Conservation (phyloP, 192 early-diverging fungal species). For the Backusella macrospora region DNA sequence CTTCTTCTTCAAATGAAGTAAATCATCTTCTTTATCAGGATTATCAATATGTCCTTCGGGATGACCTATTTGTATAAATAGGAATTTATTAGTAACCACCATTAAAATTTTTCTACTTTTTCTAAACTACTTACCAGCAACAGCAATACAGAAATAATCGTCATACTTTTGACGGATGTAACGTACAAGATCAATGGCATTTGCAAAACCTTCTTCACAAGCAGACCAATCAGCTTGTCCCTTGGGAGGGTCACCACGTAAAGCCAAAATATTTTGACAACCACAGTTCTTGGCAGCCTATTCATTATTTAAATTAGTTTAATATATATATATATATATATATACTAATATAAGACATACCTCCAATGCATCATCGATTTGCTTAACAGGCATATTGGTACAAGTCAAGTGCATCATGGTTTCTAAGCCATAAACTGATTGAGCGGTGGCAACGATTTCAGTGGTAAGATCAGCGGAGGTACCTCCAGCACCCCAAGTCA, state of each 20-base stretch:
- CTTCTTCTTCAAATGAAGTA: slow-evolving; percentile 83
- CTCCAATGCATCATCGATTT: slow-evolving; percentile 83
- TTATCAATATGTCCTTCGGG: slow-evolving; percentile 93
- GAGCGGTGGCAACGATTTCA: slow-evolving; percentile 88
- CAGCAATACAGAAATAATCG: slow-evolving; percentile 94
- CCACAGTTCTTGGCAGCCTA: slow-evolving; percentile 87
- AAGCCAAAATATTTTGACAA: slow-evolving; percentile 95
- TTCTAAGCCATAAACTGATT: slow-evolving; percentile 93
- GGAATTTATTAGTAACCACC: too few relatives aligned
- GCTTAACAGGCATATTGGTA: slow-evolving; percentile 92
- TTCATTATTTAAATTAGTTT: background rate
- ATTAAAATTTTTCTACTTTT: too few relatives aligned
- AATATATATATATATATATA: background rate
- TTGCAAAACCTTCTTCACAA: slow-evolving; percentile 83
- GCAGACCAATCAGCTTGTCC: slow-evolving; percentile 81
- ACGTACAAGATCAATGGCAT: slow-evolving; percentile 87
- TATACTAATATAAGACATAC: slow-evolving; percentile 41
- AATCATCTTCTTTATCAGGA: slow-evolving; percentile 73
- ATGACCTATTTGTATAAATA: slow-evolving; percentile 50
- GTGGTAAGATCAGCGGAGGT: slow-evolving; percentile 83
- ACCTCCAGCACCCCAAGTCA: slow-evolving; percentile 95
- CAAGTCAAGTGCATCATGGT: slow-evolving; percentile 98
- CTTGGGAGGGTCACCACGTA: slow-evolving; percentile 93
- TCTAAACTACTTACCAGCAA: slow-evolving; percentile 69
- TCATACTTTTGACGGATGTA: slow-evolving; percentile 91